Base-by-base conservation (phyloP, 2,329 filamentous ascomycete genomes). In the Sporothrix humicola region DNA sequence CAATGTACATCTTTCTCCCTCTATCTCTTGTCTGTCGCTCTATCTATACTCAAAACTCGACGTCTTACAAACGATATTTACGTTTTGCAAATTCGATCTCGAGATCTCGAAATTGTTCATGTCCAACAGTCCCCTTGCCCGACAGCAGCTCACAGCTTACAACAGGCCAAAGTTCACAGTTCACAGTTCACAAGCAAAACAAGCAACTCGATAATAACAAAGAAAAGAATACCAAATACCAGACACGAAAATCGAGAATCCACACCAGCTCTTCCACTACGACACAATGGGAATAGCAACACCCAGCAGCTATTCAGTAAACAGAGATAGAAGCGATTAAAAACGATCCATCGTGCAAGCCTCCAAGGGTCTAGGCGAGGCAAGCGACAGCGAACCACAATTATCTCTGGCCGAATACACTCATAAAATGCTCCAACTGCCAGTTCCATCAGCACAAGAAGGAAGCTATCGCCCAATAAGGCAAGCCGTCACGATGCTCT, bases 401-500 rank as follows among this genome's bases (percentile, higher is more conserved):
- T 20, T 20, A 44, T 63, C 58, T 42, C 52, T 42, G n/a, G 58
- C 31, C 8, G 58, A 42, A 63, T 37, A 44, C 17, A 6, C 17
- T 13, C 58, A 61, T 31, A 61, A 59, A 59, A 6, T 61, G 58
- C 4, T 37, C 44, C 63, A 63, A n/a, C 26, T 12, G 59, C 37
- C 37, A 46, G 20, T 37, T 3, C 31, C 31, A 66, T 10, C 13
- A 13, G 4, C 6, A 23, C 48, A 37, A 23, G n/a, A 56, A 42
- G n/a, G 50, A 15, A 42, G 69, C 69, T 71, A 46, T 31, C 52
- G 69, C 69, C 54, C 42, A 71, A 71, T 48, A 26, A 17, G 69
- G 69, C 69, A 71, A 71, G 42, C 69, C 69, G 69, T 71, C 54
- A 71, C 69, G 69, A 61, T 71, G 26, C 42, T n/a, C 50, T 42